phyloP scores from a whole-genome alignment of 441 rosid genomes.

The Jatropha multifida region DNA sequence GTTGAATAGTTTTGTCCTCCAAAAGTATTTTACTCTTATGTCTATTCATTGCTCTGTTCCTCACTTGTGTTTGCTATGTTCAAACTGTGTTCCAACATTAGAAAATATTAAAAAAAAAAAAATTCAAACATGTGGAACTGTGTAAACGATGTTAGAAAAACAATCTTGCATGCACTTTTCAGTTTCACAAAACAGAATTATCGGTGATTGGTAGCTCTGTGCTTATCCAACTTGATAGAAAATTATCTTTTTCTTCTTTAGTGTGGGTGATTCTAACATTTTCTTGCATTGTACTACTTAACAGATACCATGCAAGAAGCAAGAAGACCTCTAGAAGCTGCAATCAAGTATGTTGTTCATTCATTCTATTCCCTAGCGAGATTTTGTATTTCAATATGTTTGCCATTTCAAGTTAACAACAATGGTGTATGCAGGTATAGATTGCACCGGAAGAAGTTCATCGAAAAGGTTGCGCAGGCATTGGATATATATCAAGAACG shows the following conservation, averaged over 20 bases:
- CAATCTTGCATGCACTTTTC: too few relatives aligned
- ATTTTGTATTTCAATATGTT: background rate
- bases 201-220: too few relatives aligned
- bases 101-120: too few relatives aligned
- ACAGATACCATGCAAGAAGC: slow-evolving; percentile 61
- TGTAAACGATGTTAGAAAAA: too few relatives aligned
- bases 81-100: too few relatives aligned
- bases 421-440: slow-evolving; percentile 51
- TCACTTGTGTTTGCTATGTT: too few relatives aligned
- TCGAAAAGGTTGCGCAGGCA: slow-evolving; percentile 63
- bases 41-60: too few relatives aligned
- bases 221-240: background rate
- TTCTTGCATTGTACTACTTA: slow-evolving; percentile 1
- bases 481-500: slow-evolving; percentile 74
- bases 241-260: too few relatives aligned
- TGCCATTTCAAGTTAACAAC: background rate
- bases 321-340: slow-evolving; percentile 54
- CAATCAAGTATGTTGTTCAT: slow-evolving; percentile 49
- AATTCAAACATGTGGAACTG: too few relatives aligned
- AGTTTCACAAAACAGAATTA: too few relatives aligned
- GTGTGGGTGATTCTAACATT: background rate
- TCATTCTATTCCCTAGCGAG: background rate
- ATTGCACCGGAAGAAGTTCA: slow-evolving; percentile 66
- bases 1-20: too few relatives aligned
- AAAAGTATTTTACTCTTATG: too few relatives aligned